Base-by-base conservation (phyloP, 768 basidiomycete species). In the Leccinum incarnatum region DNA sequence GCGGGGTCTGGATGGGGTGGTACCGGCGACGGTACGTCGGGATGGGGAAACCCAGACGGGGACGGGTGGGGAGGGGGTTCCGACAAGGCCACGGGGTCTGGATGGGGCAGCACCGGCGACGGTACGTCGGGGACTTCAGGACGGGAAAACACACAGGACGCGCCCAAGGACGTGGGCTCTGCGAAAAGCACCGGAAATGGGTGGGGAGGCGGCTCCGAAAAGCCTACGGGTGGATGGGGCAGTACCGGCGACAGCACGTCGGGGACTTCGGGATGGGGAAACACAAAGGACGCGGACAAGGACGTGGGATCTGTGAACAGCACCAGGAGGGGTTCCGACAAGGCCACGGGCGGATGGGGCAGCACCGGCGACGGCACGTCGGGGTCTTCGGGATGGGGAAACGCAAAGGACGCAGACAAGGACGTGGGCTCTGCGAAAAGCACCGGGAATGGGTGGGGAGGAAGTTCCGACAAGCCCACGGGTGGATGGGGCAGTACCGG, bases 201-300 rank as follows among this genome's bases (percentile, higher is more conserved):
- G n/a, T 48, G 53, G 49, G 53, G 30, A 15, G 25, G 30, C 1
- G 3, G 34, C 11, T 47, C 29, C 14, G 40, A 49, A 11, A 51
- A 36, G 5, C 9, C 45, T 2, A 23, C 51, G 1, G 40, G 47
- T 37, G 53, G 30, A 10, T 61, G 64, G 62, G 60, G 59, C 21
- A 32, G 25, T 14, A 19, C 37, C 2, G 17, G 14, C 9, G 46
- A 51, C 32, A 30, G 17, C 2, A 45, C 49, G 12, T 57, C 61
- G 56, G 58, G 60, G 19, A 45, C 51, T n/a, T 57, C 61, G 58
- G 60, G 60, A 25, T 50, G 53, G 57, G 64, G 61, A 6, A 27
- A 57, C 12, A 14, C 10, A 21, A 48, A 47, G 12, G 51, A 54
- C 40, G n/a, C 40, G n/a, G 40, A n/a, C 40, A 40, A 53, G 9